Percentiles rank a stretch among this genome's conserved stretches.
Evolutionary conservation across 805 yeast genomes (phyloP).

Genomic region (Candida orba): DNA sequence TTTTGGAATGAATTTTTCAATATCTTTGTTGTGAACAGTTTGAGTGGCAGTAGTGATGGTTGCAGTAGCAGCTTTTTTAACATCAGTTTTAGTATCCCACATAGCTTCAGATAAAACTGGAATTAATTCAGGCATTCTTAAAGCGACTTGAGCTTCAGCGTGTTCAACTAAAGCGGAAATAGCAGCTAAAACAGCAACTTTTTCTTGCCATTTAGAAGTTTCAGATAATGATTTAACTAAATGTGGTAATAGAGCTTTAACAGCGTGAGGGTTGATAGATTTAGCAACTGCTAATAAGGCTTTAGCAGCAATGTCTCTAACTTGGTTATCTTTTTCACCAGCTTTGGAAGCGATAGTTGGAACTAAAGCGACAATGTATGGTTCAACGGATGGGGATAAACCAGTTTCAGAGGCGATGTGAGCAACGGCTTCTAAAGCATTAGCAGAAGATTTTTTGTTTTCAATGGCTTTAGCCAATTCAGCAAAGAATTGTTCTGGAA

Average conservation of each 20-base stretch:
- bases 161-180: slow-evolving; percentile 83
- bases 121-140: slow-evolving; percentile 99
- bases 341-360: slow-evolving; percentile 64
- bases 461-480: slow-evolving; percentile 68
- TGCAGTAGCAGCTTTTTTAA: slow-evolving; percentile 91
- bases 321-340: slow-evolving; percentile 84
- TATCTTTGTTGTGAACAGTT: slow-evolving; percentile 99
- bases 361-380: slow-evolving; percentile 78
- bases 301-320: slow-evolving; percentile 63
- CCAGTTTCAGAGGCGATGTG: slow-evolving; percentile 79
- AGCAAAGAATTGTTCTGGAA: slow-evolving; percentile 81
- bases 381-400: slow-evolving; percentile 91
- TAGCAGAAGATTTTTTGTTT: slow-evolving; percentile 75
- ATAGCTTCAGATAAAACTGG: slow-evolving; percentile 98
- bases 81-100: slow-evolving; percentile 99
- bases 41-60: slow-evolving; percentile 96
- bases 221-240: slow-evolving; percentile 58
- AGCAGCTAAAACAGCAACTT: slow-evolving; percentile 82
- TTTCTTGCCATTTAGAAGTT: slow-evolving; percentile 97
- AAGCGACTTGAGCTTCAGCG: slow-evolving; percentile 92
- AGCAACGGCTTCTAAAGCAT: slow-evolving; percentile 75
- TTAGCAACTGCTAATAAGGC: slow-evolving; percentile 74
- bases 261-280: slow-evolving; percentile 86
- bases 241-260: slow-evolving; percentile 84
- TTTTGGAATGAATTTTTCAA: slow-evolving; percentile 97